Conservation (phyloP, 345 rosid genomes). For the Triadica sebifera region DNA sequence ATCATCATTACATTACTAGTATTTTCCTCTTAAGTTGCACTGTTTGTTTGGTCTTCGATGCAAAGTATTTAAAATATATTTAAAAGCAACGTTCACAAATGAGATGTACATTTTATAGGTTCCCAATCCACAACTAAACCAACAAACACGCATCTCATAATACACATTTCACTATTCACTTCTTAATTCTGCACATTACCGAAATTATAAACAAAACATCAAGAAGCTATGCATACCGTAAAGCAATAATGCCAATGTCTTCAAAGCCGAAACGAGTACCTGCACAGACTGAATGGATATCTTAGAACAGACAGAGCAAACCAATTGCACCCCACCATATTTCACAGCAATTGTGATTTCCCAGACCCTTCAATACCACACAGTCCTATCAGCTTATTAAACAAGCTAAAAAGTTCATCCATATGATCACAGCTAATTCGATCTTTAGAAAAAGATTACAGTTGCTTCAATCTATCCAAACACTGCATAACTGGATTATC, state of each 20-base stretch:
- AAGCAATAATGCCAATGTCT: constrained; percentile 52
- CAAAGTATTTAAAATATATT: too few relatives aligned
- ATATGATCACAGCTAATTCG: constrained; percentile 33
- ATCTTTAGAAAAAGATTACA: constrained; percentile 23
- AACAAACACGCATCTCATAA: background rate
- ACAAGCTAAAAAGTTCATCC: constrained; percentile 44
- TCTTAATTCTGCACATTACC: background rate
- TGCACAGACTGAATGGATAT: constrained; percentile 30
- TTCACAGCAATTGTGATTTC: constrained; percentile 58
- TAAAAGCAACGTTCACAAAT: too few relatives aligned
- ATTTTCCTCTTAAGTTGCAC: too few relatives aligned
- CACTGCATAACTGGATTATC: constrained; percentile 65
- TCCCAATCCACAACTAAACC: constrained; percentile 3
- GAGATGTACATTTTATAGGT: too few relatives aligned
- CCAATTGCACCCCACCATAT: constrained; percentile 64
- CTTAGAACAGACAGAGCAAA: constrained; percentile 59
- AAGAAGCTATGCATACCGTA: constrained; percentile 42
- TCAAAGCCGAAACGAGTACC: constrained; percentile 53
- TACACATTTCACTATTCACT: background rate
- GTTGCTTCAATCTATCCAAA: constrained; percentile 52
- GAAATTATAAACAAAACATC: background rate
- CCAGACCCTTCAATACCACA: constrained; percentile 46
- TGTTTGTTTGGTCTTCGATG: too few relatives aligned
- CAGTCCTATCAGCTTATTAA: constrained; percentile 44
- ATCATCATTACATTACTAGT: too few relatives aligned